These are phyloP conservation scores for Cladosporium oxysporum DNA, from an alignment of 2,329 filamentous ascomycete species.

Conservation along the genomic window DNA sequence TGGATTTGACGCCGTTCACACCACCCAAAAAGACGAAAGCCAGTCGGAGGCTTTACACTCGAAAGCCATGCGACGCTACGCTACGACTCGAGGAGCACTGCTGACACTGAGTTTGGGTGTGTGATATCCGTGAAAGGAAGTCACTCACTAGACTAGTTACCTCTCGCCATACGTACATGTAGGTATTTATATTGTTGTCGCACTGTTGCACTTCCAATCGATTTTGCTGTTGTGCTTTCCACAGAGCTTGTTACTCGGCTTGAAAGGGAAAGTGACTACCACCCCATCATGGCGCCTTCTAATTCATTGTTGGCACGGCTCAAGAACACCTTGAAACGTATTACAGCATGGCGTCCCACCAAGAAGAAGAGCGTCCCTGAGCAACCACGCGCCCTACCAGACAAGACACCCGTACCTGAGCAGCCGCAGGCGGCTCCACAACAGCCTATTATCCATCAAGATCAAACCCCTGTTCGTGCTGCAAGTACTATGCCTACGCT, in stretches of 20 bases:
- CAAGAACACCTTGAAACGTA: conserved; percentile 2
- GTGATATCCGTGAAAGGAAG: background rate
- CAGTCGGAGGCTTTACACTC: background rate
- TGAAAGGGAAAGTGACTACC: background rate
- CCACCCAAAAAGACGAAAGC: background rate
- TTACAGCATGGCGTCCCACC: background rate
- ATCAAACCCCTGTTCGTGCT: background rate
- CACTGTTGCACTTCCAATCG: background rate
- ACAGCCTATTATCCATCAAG: conserved; percentile 13
- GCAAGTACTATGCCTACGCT: conserved; percentile 33
- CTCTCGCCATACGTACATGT: background rate
- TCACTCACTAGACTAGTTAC: background rate
- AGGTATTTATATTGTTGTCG: background rate
- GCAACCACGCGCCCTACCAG: background rate
- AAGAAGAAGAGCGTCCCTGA: background rate
- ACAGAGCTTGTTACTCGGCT: background rate
- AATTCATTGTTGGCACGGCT: conserved; percentile 7
- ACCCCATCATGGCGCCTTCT: conserved; percentile 14
- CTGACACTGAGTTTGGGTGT: conserved; percentile 1
- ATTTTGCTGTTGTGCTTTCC: conserved; percentile 2
- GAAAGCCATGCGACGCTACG: conserved; percentile 2
- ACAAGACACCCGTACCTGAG: conserved; percentile 12
- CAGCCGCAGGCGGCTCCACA: conserved; percentile 11
- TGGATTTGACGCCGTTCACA: conserved; percentile 1
- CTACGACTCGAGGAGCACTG: background rate